Base-by-base conservation (phyloP, 2,329 filamentous ascomycete genomes). In the Colletotrichum eremochloae region DNA sequence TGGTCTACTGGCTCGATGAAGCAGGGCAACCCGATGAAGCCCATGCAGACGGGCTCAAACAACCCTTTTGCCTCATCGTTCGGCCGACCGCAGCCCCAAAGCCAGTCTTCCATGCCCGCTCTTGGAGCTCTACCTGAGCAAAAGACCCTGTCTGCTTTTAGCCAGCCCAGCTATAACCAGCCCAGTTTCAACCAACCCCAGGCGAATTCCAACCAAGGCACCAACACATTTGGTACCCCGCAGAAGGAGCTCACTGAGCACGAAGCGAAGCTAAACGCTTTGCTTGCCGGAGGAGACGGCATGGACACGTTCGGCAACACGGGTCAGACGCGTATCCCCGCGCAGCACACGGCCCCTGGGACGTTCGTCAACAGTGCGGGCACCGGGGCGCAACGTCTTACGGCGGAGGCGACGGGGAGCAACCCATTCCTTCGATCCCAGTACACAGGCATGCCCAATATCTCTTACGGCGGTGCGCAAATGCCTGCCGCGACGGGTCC, bases 281-380 rank as follows among this genome's bases (percentile, higher is more conserved):
- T 99, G 44, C 90, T 99, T 56, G 89, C 95, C 3, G 91, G 89
- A 33, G 95, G 96, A 75, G 96, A 99, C 69, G 96, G 96, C 33
- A 93, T 97, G 86, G 96, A 99, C 80, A 99, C 96, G 0, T 99
- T 97, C 80, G 96, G 96, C 75, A 99, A 99, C 81, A 94, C 94
- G n/a, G 96, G 96, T 76, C 94, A 98, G 75, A 87, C 97, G 58
- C 95, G 96, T 82, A 97, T 99, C 75, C 96, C 96, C 1, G 92
- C 96, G 2, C 96, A 99, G 80, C 96, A 99, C 82, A 99, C 96
- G 0, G 95, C 96, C 1, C 96, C 96, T 0, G 96, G 96, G 36
- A 97, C 94, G 0, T 99, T 98, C 81, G 92, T 99, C 84, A 99
- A 99, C 84, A 97, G 94, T 72, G 95, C 96, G 8, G 96, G 96